Base-by-base conservation (phyloP, 768 basidiomycete species). In the Naganishia randhawae region DNA sequence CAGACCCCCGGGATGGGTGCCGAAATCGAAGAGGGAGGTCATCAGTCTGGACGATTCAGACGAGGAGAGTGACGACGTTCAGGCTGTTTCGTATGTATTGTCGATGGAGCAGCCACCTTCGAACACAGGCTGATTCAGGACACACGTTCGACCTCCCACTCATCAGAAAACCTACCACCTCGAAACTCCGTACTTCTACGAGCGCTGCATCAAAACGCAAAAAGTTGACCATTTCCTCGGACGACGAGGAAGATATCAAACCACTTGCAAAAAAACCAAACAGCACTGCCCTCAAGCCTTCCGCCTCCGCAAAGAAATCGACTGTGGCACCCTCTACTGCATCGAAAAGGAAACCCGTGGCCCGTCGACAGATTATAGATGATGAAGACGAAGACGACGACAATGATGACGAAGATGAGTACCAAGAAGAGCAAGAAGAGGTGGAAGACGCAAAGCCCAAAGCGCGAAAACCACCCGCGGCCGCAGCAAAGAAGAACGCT, bases 271-370 rank as follows among this genome's bases (percentile, higher is more conserved):
- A 65, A 66, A 63, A 66, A 66, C 45, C 39, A n/a, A 61, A 61
- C 57, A 61, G 37, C 14, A 39, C 57, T 25, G 1, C 25, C 25
- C 32, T 57, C 6, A 55, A 32, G 50, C 22, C 55, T 31, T 32
- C 50, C 9, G 5, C 25, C 66, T 65, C 72, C 52, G 73, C 48
- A 16, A n/a, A 31, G 71, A 17, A 69, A 61, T 9, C 10, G 67
- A 70, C 45, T 64, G 65, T 33, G 48, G 66, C 25, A 65, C 71
- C 31, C 67, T 70, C 55, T 62, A 70, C 64, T 70, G 70, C 61
- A 48, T 68, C 53, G 62, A 74, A 53, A 73, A 77, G 62, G 75
- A 74, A 65, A 50, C 29, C 45, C 5, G 63, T n/a, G 48, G 29
- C 63, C 31, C 52, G 33, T 7, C 14, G 4, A 54, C 25, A 32